Conservation (phyloP, 306 rosid genomes). For the Cyamopsis tetragonoloba region DNA sequence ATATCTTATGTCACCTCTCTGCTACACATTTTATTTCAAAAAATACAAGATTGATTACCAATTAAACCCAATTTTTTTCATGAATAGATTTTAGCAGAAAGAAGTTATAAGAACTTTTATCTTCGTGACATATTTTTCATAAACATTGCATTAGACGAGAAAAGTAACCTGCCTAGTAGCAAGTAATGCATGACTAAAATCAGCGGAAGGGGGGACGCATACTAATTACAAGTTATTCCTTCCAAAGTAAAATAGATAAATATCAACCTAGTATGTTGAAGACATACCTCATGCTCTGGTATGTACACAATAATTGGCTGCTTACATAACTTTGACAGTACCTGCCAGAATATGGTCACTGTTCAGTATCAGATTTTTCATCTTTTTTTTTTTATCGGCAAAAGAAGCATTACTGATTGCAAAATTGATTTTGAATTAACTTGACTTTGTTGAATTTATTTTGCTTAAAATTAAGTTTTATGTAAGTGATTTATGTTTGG, state of each 20-base stretch:
- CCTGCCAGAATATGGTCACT: conserved; percentile 50
- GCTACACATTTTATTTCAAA: not conserved
- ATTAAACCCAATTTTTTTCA: not conserved
- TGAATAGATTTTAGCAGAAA: not conserved
- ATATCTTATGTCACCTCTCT: not conserved
- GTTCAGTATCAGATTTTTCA: conserved; percentile 12
- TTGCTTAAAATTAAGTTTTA: too few relatives aligned
- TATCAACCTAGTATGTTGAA: conserved; percentile 12
- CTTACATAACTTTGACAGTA: conserved; percentile 77
- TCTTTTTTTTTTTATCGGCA: too few relatives aligned
- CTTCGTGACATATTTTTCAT: not conserved
- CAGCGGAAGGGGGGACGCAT: not conserved
- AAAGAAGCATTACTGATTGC: too few relatives aligned
- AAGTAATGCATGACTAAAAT: not conserved
- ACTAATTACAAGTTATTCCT: not conserved
- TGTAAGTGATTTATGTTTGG: too few relatives aligned
- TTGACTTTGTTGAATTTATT: too few relatives aligned
- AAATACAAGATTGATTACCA: not conserved
- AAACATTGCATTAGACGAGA: not conserved
- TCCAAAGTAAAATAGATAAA: conserved; percentile 3
- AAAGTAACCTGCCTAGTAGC: not conserved
- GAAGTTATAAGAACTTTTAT: not conserved
- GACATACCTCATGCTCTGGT: conserved; percentile 89
- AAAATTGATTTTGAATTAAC: too few relatives aligned
- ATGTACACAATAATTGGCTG: conserved; percentile 84